A percentile compares a stretch with the other conserved stretches of the same genome.
These are phyloP conservation scores for Termitomyces sp. DNA, from an alignment of 768 basidiomycete species.

Conservation along the genomic window DNA sequence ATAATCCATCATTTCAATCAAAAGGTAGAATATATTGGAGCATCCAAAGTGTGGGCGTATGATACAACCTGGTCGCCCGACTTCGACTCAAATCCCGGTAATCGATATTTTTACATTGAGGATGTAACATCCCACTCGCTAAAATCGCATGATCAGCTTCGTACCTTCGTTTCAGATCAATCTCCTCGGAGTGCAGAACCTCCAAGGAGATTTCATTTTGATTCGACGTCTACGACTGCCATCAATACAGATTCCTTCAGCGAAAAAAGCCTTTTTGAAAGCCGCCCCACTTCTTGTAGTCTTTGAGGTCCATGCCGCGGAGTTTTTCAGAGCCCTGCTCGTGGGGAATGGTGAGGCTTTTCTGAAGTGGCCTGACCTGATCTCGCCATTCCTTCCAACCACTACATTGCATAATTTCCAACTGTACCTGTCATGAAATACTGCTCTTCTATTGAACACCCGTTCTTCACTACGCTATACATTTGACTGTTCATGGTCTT, in stretches of 20 bases:
- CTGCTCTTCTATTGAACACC: not conserved
- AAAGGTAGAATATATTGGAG: not conserved
- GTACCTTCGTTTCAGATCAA: not conserved
- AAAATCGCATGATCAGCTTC: not conserved
- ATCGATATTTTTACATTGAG: not conserved
- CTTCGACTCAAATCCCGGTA: not conserved
- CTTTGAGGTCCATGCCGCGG: not conserved
- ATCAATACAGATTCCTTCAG: conserved; percentile 6
- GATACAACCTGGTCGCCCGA: not conserved
- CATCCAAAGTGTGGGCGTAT: no score
- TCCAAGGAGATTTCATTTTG: conserved; percentile 6
- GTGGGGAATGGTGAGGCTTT: not conserved
- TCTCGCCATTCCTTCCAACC: not conserved
- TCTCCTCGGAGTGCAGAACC: conserved; percentile 1
- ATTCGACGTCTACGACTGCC: not conserved
- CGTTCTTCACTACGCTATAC: not conserved
- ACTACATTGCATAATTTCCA: not conserved
- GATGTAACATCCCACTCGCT: not conserved
- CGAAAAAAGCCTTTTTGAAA: conserved; percentile 1
- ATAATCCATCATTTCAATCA: not conserved
- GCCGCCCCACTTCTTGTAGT: conserved; percentile 1
- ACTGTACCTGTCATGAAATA: not conserved
- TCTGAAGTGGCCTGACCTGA: not conserved
- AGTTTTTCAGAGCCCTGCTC: not conserved
- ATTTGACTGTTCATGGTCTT: conserved; percentile 5